These are phyloP conservation scores for Plantago coronopus DNA, from an alignment of 305 asterid genomes.

Conservation along the genomic window DNA sequence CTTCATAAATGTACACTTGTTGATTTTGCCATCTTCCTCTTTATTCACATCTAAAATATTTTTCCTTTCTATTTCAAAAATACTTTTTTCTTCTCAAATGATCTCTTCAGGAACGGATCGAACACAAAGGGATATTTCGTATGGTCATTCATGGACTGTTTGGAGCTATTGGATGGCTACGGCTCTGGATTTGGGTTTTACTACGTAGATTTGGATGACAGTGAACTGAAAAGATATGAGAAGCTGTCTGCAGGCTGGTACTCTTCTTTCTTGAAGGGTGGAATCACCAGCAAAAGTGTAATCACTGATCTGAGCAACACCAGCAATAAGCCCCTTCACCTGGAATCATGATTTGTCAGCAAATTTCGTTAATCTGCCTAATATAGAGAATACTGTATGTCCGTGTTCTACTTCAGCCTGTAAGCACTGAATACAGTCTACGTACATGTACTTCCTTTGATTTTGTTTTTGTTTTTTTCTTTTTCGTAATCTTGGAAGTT, in stretches of 20 bases:
- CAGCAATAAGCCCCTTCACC: no score
- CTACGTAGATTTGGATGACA: conserved; percentile 52
- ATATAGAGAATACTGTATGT: no score
- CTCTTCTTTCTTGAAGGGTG: conserved; percentile 41
- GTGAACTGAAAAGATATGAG: conserved; percentile 32
- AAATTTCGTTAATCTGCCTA: no score
- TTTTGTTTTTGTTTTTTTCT: no score
- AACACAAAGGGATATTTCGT: conserved; percentile 42
- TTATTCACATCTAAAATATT: background rate
- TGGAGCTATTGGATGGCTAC: conserved; percentile 45
- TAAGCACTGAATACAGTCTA: no score
- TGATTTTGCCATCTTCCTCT: background rate
- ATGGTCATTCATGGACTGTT: conserved; percentile 51
- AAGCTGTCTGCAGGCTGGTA: conserved; percentile 49
- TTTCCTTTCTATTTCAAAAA: no score
- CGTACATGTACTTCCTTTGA: no score
- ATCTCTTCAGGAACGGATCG: conserved; percentile 45
- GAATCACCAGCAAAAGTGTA: background rate
- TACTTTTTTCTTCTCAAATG: background rate
- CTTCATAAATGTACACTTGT: no score
- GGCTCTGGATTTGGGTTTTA: conserved; percentile 32
- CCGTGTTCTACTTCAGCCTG: no score
- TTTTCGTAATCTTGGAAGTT: no score
- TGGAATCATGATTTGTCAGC: no score
- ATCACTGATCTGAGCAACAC: conserved; percentile 1